Base-by-base conservation (phyloP, 371 early-diverging fungal genomes). In the Batkoa obscura region DNA sequence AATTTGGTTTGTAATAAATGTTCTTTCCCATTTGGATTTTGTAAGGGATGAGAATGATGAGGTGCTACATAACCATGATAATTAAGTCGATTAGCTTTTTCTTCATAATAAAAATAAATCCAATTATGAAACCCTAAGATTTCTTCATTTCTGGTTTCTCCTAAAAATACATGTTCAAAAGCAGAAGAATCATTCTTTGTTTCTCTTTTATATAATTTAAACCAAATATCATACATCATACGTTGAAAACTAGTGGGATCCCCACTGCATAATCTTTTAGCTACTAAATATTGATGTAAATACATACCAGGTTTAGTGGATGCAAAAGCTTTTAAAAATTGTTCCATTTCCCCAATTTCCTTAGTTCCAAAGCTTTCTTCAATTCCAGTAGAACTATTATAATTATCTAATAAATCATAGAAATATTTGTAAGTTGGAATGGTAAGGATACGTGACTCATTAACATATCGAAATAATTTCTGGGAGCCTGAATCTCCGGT, bases 41-140 rank as follows among this genome's bases (percentile, higher is more conserved):
- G 47, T 2, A 58, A 33, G 8, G 49, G 50, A 15, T 58, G 58
- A 30, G 41, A 41, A 12, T 43, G 50, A n/a, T 58, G 50, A 15
- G 74, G 72, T 1, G 55, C 34, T 42, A 75, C 65, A 36, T 50
- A 70, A 9, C 74, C 74, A n/a, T 64, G 57, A 56, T 72, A 75
- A 48, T 69, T 64, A 15, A 69, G 62, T 8, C 54, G 47, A 3
- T 70, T 65, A 1, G 58, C 56, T 49, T 60, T 57, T 52, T 75
- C 76, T 45, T 71, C 68, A 33, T 67, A 42, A 30, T 60, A 62
- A 43, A 72, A 62, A 32, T 51, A 62, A 50, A 75, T 51, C 76
- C 76, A 75, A 60, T 75, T 75, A 54, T 75, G 76, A 58, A 75
- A 70, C 10, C 75, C 75, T 47, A 70, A 55, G 17, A 72, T 68